A percentile compares a stretch with the other conserved stretches of the same genome.
Evolutionary conservation across 2,329 filamentous ascomycete genomes (phyloP).

Genomic region (Alternaria sp.): DNA sequence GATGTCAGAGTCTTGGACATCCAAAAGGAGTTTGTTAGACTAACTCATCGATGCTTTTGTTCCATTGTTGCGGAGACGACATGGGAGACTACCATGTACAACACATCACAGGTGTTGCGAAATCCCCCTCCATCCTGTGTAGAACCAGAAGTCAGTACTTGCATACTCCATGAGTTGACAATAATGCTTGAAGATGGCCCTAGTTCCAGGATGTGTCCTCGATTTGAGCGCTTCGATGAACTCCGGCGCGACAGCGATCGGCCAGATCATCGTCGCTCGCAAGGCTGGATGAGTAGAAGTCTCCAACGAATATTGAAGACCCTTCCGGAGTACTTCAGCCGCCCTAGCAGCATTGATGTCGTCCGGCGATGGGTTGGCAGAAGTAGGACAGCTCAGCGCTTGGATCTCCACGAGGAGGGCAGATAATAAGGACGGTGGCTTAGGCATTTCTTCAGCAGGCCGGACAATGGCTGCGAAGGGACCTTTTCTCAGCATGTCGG

Average conservation of each 20-base stretch:
- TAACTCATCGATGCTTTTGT: background rate
- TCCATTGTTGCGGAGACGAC: background rate
- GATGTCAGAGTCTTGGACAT: background rate
- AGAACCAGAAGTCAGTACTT: conserved; percentile 33
- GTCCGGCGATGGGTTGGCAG: conserved; percentile 12
- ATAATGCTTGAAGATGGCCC: conserved; percentile 26
- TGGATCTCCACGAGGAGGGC: conserved; percentile 31
- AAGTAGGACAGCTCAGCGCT: conserved; percentile 6
- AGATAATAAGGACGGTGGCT: conserved; percentile 26
- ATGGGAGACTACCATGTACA: background rate
- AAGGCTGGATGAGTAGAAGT: conserved; percentile 29
- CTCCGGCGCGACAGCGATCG: conserved; percentile 24
- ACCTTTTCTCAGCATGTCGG: conserved; percentile 26
- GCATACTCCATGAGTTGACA: conserved; percentile 29
- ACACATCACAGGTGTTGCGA: conserved; percentile 17
- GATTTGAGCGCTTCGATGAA: conserved; percentile 25
- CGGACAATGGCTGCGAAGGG: conserved; percentile 31
- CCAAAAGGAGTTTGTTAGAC: background rate
- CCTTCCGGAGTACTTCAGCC: conserved; percentile 20
- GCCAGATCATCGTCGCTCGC: conserved; percentile 30
- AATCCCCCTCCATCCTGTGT: conserved; percentile 29
- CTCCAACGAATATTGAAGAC: conserved; percentile 27
- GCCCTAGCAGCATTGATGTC: conserved; percentile 14
- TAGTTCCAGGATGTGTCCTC: conserved; percentile 17
- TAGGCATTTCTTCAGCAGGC: conserved; percentile 9